A percentile compares a stretch with the other conserved stretches of the same genome.
Conservation (phyloP, 768 basidiomycete genomes). For the Sistotremastrum niveocremeum region DNA sequence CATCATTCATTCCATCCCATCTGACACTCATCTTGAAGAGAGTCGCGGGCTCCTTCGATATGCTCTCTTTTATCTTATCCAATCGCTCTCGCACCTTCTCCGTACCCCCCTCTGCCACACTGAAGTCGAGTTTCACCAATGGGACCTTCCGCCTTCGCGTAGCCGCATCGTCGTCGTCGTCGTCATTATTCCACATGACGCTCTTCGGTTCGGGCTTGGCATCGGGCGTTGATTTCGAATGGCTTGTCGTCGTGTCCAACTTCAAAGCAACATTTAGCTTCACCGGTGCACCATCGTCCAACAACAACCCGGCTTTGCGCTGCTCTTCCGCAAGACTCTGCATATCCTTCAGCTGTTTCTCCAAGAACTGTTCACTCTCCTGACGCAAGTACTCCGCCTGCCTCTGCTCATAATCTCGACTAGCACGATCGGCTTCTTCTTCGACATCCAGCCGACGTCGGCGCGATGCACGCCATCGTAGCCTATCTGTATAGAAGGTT, state of each 20-base stretch:
- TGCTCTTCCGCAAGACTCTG: conserved; percentile 84
- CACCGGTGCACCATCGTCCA: conserved; percentile 87
- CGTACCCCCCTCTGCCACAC: conserved; percentile 62
- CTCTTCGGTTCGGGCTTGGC: conserved; percentile 38
- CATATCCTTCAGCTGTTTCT: conserved; percentile 92
- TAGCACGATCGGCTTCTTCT: conserved; percentile 72
- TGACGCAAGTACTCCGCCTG: conserved; percentile 77
- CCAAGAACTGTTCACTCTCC: conserved; percentile 89
- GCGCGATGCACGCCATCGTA: conserved; percentile 76
- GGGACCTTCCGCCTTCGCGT: conserved; percentile 71
- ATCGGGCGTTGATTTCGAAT: too few relatives aligned
- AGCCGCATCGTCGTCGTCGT: conserved; percentile 77
- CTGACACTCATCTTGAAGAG: conserved; percentile 77
- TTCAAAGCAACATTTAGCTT: conserved; percentile 68
- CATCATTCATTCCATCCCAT: conserved; percentile 86
- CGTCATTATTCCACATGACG: conserved; percentile 63
- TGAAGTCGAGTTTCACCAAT: conserved; percentile 84
- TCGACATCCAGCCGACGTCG: conserved; percentile 60
- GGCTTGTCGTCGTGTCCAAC: too few relatives aligned
- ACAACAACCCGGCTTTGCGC: conserved; percentile 75
- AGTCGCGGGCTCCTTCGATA: conserved; percentile 66
- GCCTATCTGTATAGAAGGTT: conserved; percentile 82
- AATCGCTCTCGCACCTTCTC: conserved; percentile 71
- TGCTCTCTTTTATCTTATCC: conserved; percentile 59
- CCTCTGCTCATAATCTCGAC: conserved; percentile 68